Conservation (phyloP, 2,329 filamentous ascomycete species). For the Fusarium xylarioides region DNA sequence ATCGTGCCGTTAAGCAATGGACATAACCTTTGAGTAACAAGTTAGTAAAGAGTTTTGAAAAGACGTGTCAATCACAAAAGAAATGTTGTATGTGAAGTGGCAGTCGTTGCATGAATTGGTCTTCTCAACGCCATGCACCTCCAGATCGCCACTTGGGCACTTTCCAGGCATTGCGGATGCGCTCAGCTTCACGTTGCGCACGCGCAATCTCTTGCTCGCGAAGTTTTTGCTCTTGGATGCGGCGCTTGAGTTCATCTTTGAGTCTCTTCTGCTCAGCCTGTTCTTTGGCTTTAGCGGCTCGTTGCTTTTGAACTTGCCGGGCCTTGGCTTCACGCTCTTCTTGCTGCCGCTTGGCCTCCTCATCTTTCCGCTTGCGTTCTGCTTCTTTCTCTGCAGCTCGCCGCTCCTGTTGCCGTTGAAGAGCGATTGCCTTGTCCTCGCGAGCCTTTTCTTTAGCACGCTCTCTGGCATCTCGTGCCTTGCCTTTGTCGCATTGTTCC, state of each 20-base stretch:
- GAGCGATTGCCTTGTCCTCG: constrained; percentile 24
- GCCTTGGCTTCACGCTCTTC: constrained; percentile 25
- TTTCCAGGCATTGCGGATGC: constrained; percentile 25
- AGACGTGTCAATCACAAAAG: constrained; percentile 12
- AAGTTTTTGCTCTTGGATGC: constrained; percentile 23
- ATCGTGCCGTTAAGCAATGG: constrained; percentile 86
- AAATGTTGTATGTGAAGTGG: neutral
- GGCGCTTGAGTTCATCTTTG: constrained; percentile 31
- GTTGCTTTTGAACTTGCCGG: constrained; percentile 17
- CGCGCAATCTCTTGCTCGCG: constrained; percentile 20
- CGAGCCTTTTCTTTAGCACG: constrained; percentile 17
- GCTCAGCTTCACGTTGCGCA: constrained; percentile 21
- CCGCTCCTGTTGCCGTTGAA: constrained; percentile 6
- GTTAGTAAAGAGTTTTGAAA: constrained; percentile 34
- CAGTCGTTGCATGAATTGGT: neutral
- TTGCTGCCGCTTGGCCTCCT: constrained; percentile 18
- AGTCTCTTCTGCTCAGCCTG: constrained; percentile 23
- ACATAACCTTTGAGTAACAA: constrained; percentile 69
- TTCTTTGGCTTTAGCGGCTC: constrained; percentile 25
- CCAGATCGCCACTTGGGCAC: constrained; percentile 37
- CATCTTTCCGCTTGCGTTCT: constrained; percentile 31
- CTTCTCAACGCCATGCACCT: constrained; percentile 28
- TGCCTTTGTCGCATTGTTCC: constrained; percentile 34
- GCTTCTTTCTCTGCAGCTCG: constrained; percentile 23
- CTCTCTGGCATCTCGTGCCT: constrained; percentile 8